phyloP scores from a whole-genome alignment of 805 yeast species.

The Myxozyma nipponensis region DNA sequence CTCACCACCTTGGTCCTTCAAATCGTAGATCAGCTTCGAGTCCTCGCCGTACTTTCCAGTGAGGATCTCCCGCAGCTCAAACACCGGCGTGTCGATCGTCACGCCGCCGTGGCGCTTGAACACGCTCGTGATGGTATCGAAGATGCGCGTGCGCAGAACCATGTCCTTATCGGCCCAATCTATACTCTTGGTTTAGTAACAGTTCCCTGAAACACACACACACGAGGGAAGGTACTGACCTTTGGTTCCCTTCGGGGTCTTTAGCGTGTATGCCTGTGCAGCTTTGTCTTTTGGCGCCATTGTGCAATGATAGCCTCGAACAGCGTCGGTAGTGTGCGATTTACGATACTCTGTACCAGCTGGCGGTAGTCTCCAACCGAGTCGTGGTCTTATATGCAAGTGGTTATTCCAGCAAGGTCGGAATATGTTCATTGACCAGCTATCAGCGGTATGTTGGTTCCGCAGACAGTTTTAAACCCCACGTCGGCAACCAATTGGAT shows the following conservation, averaged over 20 bases:
- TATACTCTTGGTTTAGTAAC: constrained; percentile 1
- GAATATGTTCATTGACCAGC: background rate
- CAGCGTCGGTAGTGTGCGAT: too few relatives aligned
- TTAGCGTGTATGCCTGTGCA: constrained; percentile 66
- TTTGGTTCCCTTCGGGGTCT: constrained; percentile 84
- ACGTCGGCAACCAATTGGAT: too few relatives aligned
- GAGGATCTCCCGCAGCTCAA: constrained; percentile 89
- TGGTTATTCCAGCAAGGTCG: background rate
- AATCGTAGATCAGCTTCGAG: constrained; percentile 89
- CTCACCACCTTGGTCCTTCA: constrained; percentile 99
- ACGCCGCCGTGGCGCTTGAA: constrained; percentile 98
- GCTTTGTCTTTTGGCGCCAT: constrained; percentile 35
- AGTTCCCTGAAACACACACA: background rate
- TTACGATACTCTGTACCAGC: too few relatives aligned
- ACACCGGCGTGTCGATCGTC: constrained; percentile 97
- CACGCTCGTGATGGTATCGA: constrained; percentile 62
- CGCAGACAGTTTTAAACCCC: too few relatives aligned
- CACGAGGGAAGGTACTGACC: constrained; percentile 8
- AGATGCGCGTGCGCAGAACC: constrained; percentile 88
- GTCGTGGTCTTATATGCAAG: too few relatives aligned
- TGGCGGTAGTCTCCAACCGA: too few relatives aligned
- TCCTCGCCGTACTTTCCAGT: constrained; percentile 99
- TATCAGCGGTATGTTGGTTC: too few relatives aligned
- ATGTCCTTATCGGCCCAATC: constrained; percentile 99
- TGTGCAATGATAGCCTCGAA: too few relatives aligned